A percentile compares a stretch with the other conserved stretches of the same genome.
Conservation (phyloP, 331 rosid species). For the Erythrophleum ivorense region DNA sequence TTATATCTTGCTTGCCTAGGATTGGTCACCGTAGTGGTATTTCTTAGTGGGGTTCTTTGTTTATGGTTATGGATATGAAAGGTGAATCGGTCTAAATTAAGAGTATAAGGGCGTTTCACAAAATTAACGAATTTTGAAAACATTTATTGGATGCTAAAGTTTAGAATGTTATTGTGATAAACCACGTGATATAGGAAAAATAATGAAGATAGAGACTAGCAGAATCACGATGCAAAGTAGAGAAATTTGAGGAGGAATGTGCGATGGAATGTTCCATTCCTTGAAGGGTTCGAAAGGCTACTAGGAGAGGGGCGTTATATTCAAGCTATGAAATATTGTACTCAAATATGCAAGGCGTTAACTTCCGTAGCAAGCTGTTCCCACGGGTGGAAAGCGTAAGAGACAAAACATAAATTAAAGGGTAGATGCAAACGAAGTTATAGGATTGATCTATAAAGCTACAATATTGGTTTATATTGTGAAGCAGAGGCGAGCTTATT, state of each 20-base stretch:
- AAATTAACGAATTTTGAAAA: no score
- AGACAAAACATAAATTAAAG: not conserved
- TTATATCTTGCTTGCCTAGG: not conserved
- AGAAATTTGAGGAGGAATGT: not conserved
- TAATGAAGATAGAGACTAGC: not conserved
- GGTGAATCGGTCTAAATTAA: not conserved
- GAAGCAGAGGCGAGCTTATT: not conserved
- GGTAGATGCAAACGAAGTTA: not conserved
- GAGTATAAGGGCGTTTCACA: not conserved
- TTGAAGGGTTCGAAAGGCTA: not conserved
- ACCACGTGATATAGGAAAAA: not conserved
- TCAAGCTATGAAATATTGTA: no score
- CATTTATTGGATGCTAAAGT: not conserved
- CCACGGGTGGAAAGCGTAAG: not conserved
- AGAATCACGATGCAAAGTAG: not conserved
- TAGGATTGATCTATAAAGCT: not conserved
- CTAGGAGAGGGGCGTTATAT: no score
- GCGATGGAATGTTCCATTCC: not conserved
- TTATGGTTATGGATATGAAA: not conserved
- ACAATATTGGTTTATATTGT: not conserved
- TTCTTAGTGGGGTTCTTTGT: not conserved
- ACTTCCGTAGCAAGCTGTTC: not conserved
- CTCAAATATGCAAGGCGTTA: slow-evolving; percentile 25
- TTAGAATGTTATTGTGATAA: not conserved
- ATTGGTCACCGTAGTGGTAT: not conserved